Base-by-base conservation (phyloP, 192 early-diverging fungal species). In the Glomus cerebriforme region DNA sequence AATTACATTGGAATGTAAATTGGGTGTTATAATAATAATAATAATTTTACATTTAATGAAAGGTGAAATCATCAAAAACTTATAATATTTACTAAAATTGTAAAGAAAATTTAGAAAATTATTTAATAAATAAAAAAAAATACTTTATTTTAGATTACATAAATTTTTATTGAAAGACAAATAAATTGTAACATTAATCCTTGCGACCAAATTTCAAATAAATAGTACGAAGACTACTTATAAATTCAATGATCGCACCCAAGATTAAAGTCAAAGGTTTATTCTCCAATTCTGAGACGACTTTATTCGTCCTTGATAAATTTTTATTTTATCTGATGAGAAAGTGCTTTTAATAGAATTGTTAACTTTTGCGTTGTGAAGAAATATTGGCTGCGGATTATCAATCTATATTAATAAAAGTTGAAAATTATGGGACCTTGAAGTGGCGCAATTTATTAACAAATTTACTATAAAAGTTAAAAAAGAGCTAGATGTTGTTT, bases 261-360 rank as follows among this genome's bases (percentile, higher is more conserved):
- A 27, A 64, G 62, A 64, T 64, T 8, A 64, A 64, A 64, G 62
- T 64, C 19, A 6, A 54, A 64, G 7, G 4, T 13, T 64, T 64
- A 13, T 29, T 64, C 26, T 64, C 26, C 62, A 64, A 64, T 64
- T 29, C 62, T 64, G 24, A 29, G 24, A 64, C 62, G 62, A 64
- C 62, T 64, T 64, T 64, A 64, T 64, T 64, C 62, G 29, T 64
- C 62, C 62, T 64, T 7, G 62, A 64, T 64, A 64, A 64, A 64
- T 64, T 13, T 27, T 27, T 64, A 64, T 64, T 64, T n/a, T 64
- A 64, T 64, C 62, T 64, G 29, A 64, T 12, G 62, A 64, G 22
- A 31, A 64, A 64, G 62, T 64, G 62, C 62, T 64, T 64, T 64
- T 64, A 29, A 29, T 64, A 64, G 62, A 64, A 64, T 64, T 27